Evolutionary conservation across 108 stramenopile genomes (phyloP).

Genomic region (Conticribra guillardii): DNA sequence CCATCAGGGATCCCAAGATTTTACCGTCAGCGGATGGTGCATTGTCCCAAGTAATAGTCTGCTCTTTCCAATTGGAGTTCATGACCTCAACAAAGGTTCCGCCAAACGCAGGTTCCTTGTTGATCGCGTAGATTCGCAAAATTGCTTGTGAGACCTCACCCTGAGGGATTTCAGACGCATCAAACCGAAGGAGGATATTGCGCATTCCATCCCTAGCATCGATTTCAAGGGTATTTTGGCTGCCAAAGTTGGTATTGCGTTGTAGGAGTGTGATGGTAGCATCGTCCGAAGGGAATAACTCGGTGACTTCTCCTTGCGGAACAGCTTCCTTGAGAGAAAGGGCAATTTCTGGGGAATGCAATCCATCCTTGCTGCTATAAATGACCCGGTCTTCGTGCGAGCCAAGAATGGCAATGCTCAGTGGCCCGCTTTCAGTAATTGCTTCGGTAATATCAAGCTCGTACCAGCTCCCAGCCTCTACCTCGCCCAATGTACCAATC

Average conservation of each 20-base stretch:
- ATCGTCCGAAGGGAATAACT: slow-evolving; percentile 39
- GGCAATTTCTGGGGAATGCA: slow-evolving; percentile 42
- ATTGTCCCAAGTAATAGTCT: slow-evolving; percentile 45
- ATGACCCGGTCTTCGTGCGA: slow-evolving; percentile 32
- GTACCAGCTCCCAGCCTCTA: slow-evolving; percentile 28
- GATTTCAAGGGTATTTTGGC: slow-evolving; percentile 14
- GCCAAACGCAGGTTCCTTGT: slow-evolving; percentile 36
- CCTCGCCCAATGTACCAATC: slow-evolving; percentile 21
- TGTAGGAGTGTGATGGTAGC: slow-evolving; percentile 37
- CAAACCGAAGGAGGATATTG: slow-evolving; percentile 42
- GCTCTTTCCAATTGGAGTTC: slow-evolving; percentile 38
- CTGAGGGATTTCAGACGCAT: slow-evolving; percentile 40
- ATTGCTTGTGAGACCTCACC: slow-evolving; percentile 40
- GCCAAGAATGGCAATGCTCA: slow-evolving; percentile 43
- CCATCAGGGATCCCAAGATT: slow-evolving; percentile 35
- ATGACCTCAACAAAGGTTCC: slow-evolving; percentile 42
- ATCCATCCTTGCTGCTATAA: slow-evolving; percentile 49
- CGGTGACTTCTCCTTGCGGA: slow-evolving; percentile 24
- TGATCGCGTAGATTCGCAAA: slow-evolving; percentile 35
- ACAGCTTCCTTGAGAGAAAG: slow-evolving; percentile 28
- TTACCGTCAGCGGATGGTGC: slow-evolving; percentile 39
- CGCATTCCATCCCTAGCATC: slow-evolving; percentile 42
- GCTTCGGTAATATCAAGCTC: slow-evolving; percentile 40
- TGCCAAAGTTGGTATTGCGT: slow-evolving; percentile 40
- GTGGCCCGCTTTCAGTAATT: slow-evolving; percentile 41